These are phyloP conservation scores for Polytrichum commune DNA, from an alignment of 225 moss, liverwort and hornwort species.

Conservation along the genomic window DNA sequence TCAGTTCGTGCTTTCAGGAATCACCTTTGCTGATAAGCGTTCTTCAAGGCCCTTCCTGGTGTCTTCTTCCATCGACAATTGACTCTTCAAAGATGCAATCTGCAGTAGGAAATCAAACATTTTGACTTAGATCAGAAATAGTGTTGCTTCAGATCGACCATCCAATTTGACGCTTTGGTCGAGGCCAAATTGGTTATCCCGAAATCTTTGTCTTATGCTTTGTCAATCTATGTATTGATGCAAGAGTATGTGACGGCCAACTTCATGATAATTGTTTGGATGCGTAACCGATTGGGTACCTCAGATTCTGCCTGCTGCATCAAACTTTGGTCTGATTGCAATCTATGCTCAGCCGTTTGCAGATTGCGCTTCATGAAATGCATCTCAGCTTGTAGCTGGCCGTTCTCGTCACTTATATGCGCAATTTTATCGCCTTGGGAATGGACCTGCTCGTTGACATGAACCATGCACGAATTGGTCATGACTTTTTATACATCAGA, in stretches of 20 bases:
- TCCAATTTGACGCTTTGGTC: no score
- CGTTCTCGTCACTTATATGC: constrained; percentile 52
- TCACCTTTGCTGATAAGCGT: constrained; percentile 63
- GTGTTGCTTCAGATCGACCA: no score
- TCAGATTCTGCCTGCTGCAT: constrained; percentile 69
- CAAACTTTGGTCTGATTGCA: constrained; percentile 51
- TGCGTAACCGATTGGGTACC: constrained; percentile 21
- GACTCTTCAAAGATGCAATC: constrained; percentile 51
- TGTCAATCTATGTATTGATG: no score
- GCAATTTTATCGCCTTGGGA: constrained; percentile 53
- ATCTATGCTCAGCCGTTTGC: constrained; percentile 55
- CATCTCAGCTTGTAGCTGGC: constrained; percentile 55
- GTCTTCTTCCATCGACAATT: constrained; percentile 50
- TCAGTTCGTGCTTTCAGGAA: no score
- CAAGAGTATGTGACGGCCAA: no score
- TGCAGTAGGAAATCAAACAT: constrained; percentile 20
- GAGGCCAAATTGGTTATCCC: no score
- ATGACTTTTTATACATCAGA: no score
- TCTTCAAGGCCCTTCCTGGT: constrained; percentile 55
- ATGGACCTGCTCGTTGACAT: constrained; percentile 33
- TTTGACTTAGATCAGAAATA: no score
- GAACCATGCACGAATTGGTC: no score
- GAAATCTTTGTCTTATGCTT: no score
- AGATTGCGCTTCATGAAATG: constrained; percentile 50
- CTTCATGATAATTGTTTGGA: not conserved